These are phyloP conservation scores for Neurospora sp. DNA, from an alignment of 495 filamentous ascomycete genomes.

Conservation along the genomic window DNA sequence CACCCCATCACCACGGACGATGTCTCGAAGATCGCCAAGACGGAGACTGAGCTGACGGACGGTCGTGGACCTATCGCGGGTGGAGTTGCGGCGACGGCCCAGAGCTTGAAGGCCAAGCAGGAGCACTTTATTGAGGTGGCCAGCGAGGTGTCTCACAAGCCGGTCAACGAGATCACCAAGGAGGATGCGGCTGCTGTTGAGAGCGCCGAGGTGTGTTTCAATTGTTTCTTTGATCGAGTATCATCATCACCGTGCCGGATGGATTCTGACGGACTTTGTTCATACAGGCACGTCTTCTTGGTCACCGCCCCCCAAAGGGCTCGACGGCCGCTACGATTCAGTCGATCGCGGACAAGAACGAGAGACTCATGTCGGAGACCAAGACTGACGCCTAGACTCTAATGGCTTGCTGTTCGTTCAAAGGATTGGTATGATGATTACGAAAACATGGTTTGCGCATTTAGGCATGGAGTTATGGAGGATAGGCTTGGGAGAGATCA, in stretches of 20 bases:
- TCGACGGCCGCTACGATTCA: slow-evolving; percentile 21
- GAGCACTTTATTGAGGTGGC: slow-evolving; percentile 20
- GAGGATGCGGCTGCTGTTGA: slow-evolving; percentile 22
- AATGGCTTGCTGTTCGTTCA: too few relatives aligned
- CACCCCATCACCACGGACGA: slow-evolving; percentile 15
- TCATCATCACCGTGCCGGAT: neutral
- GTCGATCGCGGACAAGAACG: slow-evolving; percentile 23
- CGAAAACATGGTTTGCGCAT: neutral
- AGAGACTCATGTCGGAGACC: neutral
- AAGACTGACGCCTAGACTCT: neutral
- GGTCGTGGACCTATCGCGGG: slow-evolving; percentile 17
- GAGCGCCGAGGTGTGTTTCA: slow-evolving; percentile 18
- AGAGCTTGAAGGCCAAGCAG: slow-evolving; percentile 23
- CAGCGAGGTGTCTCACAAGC: slow-evolving; percentile 22
- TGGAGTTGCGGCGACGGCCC: slow-evolving; percentile 17
- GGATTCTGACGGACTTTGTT: too few relatives aligned
- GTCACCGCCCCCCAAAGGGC: slow-evolving; percentile 14
- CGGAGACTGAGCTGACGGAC: slow-evolving; percentile 17
- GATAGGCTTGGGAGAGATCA: neutral
- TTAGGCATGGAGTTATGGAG: neutral
- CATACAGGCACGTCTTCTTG: slow-evolving; percentile 15
- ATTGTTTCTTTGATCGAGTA: neutral
- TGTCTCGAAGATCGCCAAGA: slow-evolving; percentile 12
- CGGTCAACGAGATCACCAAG: slow-evolving; percentile 15
- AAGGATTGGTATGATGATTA: neutral